phyloP scores from a whole-genome alignment of 305 asterid species.

The Caryopteris hybrid region DNA sequence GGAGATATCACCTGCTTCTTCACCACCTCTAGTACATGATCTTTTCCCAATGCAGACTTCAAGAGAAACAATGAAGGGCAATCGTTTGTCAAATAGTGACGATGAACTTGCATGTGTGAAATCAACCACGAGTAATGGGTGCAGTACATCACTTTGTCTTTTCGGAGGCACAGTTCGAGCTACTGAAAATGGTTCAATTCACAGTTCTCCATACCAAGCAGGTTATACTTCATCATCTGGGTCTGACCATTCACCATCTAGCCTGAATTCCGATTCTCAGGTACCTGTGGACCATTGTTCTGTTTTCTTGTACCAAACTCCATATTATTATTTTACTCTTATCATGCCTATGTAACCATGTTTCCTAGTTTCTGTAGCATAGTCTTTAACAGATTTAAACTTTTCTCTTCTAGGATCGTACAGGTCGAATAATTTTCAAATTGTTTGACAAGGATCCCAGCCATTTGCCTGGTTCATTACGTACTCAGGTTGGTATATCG shows the following conservation, averaged over 20 bases:
- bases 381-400: slow-evolving; percentile 1
- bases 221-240: slow-evolving; percentile 77
- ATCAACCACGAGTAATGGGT: slow-evolving; percentile 33
- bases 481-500: slow-evolving; percentile 50
- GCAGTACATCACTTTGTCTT: slow-evolving; percentile 73
- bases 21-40: slow-evolving; percentile 66
- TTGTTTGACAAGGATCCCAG: slow-evolving; percentile 93
- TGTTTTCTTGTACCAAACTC: neutral
- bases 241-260: slow-evolving; percentile 82
- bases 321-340: neutral
- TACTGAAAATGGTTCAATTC: slow-evolving; percentile 48
- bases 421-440: slow-evolving; percentile 74
- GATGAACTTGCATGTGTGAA: slow-evolving; percentile 29
- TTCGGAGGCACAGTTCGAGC: slow-evolving; percentile 50
- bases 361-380: slow-evolving; percentile 3
- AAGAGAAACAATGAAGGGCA: slow-evolving; percentile 38
- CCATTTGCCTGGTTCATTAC: slow-evolving; percentile 72
- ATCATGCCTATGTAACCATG: neutral
- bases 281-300: slow-evolving; percentile 24
- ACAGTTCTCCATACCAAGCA: slow-evolving; percentile 58
- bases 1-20: slow-evolving; percentile 65
- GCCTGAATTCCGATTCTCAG: slow-evolving; percentile 64
- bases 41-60: slow-evolving; percentile 60
- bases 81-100: slow-evolving; percentile 31
- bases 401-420: slow-evolving; percentile 61